phyloP scores from a whole-genome alignment of 495 filamentous ascomycete genomes.

The Glonium stellatum region DNA sequence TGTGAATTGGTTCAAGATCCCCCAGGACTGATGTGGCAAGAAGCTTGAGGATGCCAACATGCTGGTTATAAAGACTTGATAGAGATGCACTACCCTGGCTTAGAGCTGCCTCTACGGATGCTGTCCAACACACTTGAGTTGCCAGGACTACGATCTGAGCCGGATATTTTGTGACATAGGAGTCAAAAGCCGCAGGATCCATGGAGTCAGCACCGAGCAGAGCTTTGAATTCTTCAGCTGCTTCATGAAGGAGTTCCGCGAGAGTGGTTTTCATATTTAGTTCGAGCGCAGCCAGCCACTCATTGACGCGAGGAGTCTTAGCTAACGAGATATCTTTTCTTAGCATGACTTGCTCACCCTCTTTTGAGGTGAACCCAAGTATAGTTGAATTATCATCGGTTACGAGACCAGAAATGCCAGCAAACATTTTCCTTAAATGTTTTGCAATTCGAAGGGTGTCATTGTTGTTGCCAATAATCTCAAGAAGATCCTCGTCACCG shows the following conservation, averaged over 20 bases:
- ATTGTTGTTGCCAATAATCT: constrained; percentile 99
- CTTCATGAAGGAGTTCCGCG: constrained; percentile 82
- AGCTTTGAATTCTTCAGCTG: constrained; percentile 65
- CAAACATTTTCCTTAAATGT: constrained; percentile 99
- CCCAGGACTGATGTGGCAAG: constrained; percentile 85
- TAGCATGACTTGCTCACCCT: constrained; percentile 81
- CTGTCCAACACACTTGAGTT: constrained; percentile 92
- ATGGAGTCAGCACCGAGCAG: constrained; percentile 63
- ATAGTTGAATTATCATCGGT: constrained; percentile 89
- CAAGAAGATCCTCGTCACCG: constrained; percentile 95
- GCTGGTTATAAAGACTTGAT: constrained; percentile 59
- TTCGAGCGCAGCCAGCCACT: constrained; percentile 89
- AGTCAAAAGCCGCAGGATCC: constrained; percentile 58
- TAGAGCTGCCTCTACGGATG: constrained; percentile 67
- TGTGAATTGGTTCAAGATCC: constrained; percentile 74
- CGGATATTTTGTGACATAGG: constrained; percentile 73
- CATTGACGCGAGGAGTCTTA: constrained; percentile 93
- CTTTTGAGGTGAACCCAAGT: constrained; percentile 87
- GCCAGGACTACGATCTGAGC: constrained; percentile 94
- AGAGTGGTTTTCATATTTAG: constrained; percentile 89
- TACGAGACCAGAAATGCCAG: constrained; percentile 79
- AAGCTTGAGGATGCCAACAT: constrained; percentile 71
- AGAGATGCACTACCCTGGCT: constrained; percentile 62
- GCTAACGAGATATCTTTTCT: constrained; percentile 85
- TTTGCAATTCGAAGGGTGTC: constrained; percentile 93